These are phyloP conservation scores for Triticum dicoccoides DNA, from an alignment of 176 grass and related monocot genomes.

Conservation along the genomic window DNA sequence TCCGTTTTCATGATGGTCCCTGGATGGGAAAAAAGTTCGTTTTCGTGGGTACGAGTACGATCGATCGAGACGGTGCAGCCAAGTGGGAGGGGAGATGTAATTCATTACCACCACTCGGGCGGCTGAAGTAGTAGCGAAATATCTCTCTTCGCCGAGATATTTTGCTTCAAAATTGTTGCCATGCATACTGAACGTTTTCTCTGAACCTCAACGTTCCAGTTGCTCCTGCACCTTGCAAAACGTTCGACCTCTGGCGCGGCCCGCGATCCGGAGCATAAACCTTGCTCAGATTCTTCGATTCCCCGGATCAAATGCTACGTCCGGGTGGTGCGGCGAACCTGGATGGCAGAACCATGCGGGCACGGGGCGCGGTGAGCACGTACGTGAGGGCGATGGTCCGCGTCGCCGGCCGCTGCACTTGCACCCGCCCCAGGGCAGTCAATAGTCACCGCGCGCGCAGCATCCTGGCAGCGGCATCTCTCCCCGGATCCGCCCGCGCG, in stretches of 20 bases:
- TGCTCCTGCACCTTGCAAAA: background rate
- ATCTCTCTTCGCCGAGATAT: background rate
- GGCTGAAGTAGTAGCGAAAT: slow-evolving; percentile 1
- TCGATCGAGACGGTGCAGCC: background rate
- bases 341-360: background rate
- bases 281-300: background rate
- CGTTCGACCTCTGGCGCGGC: background rate
- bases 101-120: background rate
- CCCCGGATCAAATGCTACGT: slow-evolving; percentile 3
- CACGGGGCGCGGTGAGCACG: background rate
- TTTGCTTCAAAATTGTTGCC: background rate
- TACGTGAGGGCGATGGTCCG: slow-evolving; percentile 4
- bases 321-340: background rate
- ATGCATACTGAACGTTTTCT: no score
- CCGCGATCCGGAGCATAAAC: background rate
- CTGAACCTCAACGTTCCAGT: background rate
- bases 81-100: background rate
- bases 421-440: background rate
- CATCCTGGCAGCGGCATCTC: slow-evolving; percentile 13
- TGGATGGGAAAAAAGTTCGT: background rate
- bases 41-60: background rate
- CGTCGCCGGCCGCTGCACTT: background rate
- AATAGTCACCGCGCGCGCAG: background rate
- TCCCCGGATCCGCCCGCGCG: slow-evolving; percentile 2
- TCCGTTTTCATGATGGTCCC: slow-evolving; percentile 8